Evolutionary conservation across 2,329 filamentous ascomycete genomes (phyloP).

Genomic region (Fusarium paranaense): DNA sequence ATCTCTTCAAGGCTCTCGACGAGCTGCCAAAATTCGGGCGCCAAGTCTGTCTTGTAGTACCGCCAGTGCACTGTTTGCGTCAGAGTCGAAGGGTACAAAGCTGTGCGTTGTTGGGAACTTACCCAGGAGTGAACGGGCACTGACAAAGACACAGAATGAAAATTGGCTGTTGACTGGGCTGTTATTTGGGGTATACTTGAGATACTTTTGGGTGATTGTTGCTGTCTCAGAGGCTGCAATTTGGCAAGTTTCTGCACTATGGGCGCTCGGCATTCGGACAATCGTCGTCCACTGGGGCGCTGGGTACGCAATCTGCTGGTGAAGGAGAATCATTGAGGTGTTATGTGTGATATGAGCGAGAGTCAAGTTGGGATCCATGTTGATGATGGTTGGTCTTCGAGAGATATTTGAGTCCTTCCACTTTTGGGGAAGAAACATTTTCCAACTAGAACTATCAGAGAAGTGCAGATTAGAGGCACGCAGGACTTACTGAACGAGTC

Average conservation of each 20-base stretch:
- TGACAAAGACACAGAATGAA: conserved; percentile 60
- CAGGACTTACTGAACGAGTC: conserved; percentile 53
- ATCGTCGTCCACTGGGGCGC: conserved; percentile 41
- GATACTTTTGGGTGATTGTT: conserved; percentile 59
- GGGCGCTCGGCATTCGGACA: conserved; percentile 54
- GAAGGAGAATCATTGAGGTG: conserved; percentile 61
- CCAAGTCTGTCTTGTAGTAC: conserved; percentile 30
- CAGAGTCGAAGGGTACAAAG: accelerated
- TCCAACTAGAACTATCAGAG: conserved; percentile 46
- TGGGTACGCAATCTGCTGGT: conserved; percentile 61
- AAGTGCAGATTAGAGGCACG: too few relatives aligned
- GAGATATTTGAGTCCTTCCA: conserved; percentile 53
- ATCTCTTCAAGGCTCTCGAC: conserved; percentile 47
- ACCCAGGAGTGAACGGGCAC: conserved; percentile 55
- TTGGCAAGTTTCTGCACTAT: conserved; percentile 62
- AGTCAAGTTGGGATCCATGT: conserved; percentile 61
- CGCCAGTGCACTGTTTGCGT: conserved; percentile 30
- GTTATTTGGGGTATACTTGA: conserved; percentile 49
- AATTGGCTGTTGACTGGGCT: conserved; percentile 51
- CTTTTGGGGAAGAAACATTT: conserved; percentile 41
- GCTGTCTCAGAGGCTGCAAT: conserved; percentile 59
- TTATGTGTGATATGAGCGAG: conserved; percentile 63
- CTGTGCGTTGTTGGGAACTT: accelerated
- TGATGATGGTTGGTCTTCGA: conserved; percentile 42
- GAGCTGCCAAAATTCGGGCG: conserved; percentile 45